Evolutionary conservation across 352 stramenopile species (phyloP), one percentile per base, ranked within the genome.

Genomic region (Hyaloperonospora brassicae): DNA sequence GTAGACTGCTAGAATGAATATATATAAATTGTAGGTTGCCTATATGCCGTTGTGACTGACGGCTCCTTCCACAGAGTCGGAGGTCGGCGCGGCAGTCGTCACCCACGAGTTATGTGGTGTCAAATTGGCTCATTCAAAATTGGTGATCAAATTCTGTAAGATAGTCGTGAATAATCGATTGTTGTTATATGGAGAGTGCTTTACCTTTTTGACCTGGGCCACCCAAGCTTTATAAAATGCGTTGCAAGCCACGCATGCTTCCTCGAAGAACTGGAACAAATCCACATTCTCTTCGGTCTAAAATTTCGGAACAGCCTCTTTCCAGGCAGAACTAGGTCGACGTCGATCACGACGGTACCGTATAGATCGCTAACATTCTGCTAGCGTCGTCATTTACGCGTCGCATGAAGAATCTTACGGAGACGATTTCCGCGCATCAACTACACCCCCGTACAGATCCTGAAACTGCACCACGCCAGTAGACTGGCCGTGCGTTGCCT

Each of bases 151-250:
- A 2, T n/a, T 46, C 3, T 40, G 36, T 7, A 55, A 10, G 2
- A 55, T 55, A 6, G 36, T 12, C 39, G 46, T 55, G 38, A 55
- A 55, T 0, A 38, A 13, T 23, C 49, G 47, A 2, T 14, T 17
- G 0, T 35, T 30, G 23, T 47, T 55, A 7, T 47, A 47, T 23
- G 47, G n/a, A 6, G 46, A 35, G 12, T 39, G 34, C 7, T 39
- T 39, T 12, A 39, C 12, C 12, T 39, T 7, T 39, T 7, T 39
- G 7, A 39, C 7, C 12, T 12, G 12, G 7, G 34, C 12, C 12
- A 12, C 34, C 34, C 34, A 39, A 12, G n/a, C n/a, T n/a, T n/a
- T n/a, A n/a, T n/a, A n/a, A n/a, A n/a, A n/a, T n/a, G n/a, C n/a
- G n/a, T n/a, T n/a, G n/a, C n/a, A n/a, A n/a, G n/a, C n/a, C n/a